phyloP scores from a whole-genome alignment of 352 stramenopile genomes.

The Aphanomyces euteiches region DNA sequence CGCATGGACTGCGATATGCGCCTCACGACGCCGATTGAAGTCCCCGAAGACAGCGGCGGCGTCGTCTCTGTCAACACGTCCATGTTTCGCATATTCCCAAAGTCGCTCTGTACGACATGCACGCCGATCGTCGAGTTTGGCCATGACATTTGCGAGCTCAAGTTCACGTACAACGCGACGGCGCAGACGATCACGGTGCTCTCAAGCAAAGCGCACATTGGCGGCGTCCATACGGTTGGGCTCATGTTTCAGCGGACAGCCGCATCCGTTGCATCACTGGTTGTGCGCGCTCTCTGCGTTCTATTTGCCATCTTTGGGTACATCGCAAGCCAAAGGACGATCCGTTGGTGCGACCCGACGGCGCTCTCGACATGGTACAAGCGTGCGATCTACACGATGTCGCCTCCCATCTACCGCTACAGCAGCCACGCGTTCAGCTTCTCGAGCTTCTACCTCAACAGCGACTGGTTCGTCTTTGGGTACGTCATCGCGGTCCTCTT shows the following conservation, averaged over 20 bases:
- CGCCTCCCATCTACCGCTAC: conserved; percentile 15
- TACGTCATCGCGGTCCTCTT: conserved; percentile 17
- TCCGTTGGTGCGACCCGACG: conserved; percentile 11
- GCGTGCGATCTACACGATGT: conserved; percentile 5
- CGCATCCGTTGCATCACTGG: background rate
- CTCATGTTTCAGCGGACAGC: background rate
- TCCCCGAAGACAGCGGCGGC: background rate
- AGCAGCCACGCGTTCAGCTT: background rate
- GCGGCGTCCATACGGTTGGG: background rate
- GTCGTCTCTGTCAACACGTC: conserved; percentile 1
- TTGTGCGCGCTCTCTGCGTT: conserved; percentile 3
- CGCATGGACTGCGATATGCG: conserved; percentile 13
- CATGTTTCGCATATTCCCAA: conserved; percentile 24
- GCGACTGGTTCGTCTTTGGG: conserved; percentile 23
- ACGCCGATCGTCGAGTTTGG: conserved; percentile 15
- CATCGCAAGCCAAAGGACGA: conserved; percentile 19
- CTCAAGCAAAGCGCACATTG: conserved; percentile 8
- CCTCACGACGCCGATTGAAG: conserved; percentile 3
- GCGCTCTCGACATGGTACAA: conserved; percentile 19
- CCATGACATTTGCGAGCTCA: background rate
- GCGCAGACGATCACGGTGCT: background rate
- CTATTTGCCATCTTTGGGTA: conserved; percentile 12
- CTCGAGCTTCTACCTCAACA: conserved; percentile 27
- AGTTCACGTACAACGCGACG: background rate
- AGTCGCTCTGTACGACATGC: conserved; percentile 17